Percentiles rank a stretch among this genome's conserved stretches.
Evolutionary conservation across 2,329 filamentous ascomycete genomes (phyloP).

Genomic region (Colletotrichum spaethianum): DNA sequence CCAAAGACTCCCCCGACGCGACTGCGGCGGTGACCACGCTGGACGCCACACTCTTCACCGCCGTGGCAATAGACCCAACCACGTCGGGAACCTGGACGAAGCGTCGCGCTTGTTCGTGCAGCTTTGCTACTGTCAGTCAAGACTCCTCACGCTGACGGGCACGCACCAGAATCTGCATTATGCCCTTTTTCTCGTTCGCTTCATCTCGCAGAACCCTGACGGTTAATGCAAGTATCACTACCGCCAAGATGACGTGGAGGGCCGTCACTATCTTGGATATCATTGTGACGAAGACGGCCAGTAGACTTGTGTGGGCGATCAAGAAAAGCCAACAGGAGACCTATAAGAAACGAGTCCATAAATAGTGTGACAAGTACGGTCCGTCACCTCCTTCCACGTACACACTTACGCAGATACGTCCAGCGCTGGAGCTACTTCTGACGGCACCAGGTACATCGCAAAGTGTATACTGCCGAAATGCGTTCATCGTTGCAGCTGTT

Average conservation of each 20-base stretch:
- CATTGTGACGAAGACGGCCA: neutral
- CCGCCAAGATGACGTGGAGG: neutral
- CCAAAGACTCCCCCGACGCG: slow-evolving; percentile 6
- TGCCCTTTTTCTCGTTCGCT: slow-evolving; percentile 5
- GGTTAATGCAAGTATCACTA: slow-evolving; percentile 1
- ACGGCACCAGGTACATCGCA: no score
- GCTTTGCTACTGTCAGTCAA: neutral
- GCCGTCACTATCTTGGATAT: slow-evolving; percentile 4
- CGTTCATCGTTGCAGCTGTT: no score
- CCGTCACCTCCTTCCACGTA: no score
- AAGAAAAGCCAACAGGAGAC: neutral
- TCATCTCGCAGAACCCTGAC: neutral
- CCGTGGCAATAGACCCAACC: neutral
- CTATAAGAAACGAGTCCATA: neutral
- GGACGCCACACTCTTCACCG: neutral
- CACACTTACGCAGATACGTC: no score
- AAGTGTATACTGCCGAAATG: no score
- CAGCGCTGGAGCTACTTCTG: no score
- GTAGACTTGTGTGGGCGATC: neutral
- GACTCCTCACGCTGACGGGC: neutral
- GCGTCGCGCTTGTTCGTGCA: neutral
- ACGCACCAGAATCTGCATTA: slow-evolving; percentile 14
- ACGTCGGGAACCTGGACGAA: slow-evolving; percentile 3
- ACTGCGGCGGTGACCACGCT: slow-evolving; percentile 15
- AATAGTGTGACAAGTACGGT: neutral